Percentiles rank a stretch among this genome's conserved stretches.
Evolutionary conservation across 257 asterid genomes (phyloP).

Genomic region (Primulina huaijiensis): DNA sequence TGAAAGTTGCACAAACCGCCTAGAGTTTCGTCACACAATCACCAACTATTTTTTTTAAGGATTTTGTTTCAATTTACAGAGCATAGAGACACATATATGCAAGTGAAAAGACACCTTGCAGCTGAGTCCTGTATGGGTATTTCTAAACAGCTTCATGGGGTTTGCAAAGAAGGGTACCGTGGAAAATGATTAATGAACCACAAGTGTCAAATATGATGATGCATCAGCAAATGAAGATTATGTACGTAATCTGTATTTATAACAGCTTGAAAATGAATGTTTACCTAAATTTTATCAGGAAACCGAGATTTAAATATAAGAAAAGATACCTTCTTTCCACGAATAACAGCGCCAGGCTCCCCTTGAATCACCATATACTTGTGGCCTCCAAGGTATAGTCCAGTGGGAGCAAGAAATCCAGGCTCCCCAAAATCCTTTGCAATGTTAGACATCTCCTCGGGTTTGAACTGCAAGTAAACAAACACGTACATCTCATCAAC

Average conservation of each 20-base stretch:
- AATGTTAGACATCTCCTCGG: slow-evolving; percentile 28
- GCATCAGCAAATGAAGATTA: no score
- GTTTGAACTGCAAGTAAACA: slow-evolving; percentile 18
- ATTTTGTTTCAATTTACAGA: background rate
- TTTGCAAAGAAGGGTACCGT: background rate
- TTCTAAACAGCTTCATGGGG: background rate
- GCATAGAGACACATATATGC: background rate
- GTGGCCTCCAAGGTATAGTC: slow-evolving; percentile 27
- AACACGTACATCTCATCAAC: background rate
- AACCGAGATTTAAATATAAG: no score
- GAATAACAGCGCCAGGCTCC: slow-evolving; percentile 31
- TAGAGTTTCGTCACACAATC: background rate
- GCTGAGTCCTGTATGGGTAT: background rate
- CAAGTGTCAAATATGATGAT: background rate
- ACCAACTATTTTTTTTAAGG: background rate
- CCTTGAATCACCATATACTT: slow-evolving; percentile 16
- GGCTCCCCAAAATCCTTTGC: slow-evolving; percentile 38
- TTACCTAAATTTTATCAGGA: background rate
- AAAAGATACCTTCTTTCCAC: slow-evolving; percentile 28
- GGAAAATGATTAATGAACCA: background rate
- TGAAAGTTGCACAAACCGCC: background rate
- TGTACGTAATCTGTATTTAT: background rate
- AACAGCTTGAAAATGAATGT: background rate
- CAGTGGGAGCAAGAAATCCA: slow-evolving; percentile 38
- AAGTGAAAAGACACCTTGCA: background rate